Evolutionary conservation across 2,329 filamentous ascomycete species (phyloP).

Genomic region (Leptographium lundbergii): DNA sequence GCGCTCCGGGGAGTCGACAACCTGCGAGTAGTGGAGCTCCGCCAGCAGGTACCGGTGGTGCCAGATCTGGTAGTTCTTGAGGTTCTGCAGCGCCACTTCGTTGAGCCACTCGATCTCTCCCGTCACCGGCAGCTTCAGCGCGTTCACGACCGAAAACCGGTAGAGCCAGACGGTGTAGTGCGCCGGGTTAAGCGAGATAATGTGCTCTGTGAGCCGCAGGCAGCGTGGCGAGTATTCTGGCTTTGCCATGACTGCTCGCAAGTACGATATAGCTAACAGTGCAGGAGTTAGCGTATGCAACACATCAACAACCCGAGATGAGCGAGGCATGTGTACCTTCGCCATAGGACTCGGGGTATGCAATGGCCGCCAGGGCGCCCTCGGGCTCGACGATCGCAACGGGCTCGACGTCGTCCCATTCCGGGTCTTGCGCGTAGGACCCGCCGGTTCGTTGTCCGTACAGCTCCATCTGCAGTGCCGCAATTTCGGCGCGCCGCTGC

Average conservation of each 20-base stretch:
- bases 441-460: constrained; percentile 36
- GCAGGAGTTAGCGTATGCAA: not conserved
- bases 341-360: constrained; percentile 79
- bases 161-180: constrained; percentile 99
- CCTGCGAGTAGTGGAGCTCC: constrained; percentile 44
- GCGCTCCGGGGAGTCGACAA: constrained; percentile 44
- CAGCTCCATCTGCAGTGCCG: constrained; percentile 34
- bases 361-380: constrained; percentile 78
- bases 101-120: constrained; percentile 82
- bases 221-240: constrained; percentile 74
- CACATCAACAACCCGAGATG: not conserved
- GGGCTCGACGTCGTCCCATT: constrained; percentile 74
- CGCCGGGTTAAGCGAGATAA: constrained; percentile 87
- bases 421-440: constrained; percentile 52
- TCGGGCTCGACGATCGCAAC: constrained; percentile 76
- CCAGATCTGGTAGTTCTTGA: constrained; percentile 99
- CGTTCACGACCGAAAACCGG: constrained; percentile 65
- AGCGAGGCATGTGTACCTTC: constrained; percentile 40
- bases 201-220: constrained; percentile 70
- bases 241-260: constrained; percentile 82
- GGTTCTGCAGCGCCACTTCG: constrained; percentile 63
- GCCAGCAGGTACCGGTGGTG: constrained; percentile 56
- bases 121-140: constrained; percentile 49
- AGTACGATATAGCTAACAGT: constrained; percentile 65
- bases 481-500: constrained; percentile 36